Conservation (phyloP, 2,329 filamentous ascomycete genomes). For the Diaporthe citriasiana region DNA sequence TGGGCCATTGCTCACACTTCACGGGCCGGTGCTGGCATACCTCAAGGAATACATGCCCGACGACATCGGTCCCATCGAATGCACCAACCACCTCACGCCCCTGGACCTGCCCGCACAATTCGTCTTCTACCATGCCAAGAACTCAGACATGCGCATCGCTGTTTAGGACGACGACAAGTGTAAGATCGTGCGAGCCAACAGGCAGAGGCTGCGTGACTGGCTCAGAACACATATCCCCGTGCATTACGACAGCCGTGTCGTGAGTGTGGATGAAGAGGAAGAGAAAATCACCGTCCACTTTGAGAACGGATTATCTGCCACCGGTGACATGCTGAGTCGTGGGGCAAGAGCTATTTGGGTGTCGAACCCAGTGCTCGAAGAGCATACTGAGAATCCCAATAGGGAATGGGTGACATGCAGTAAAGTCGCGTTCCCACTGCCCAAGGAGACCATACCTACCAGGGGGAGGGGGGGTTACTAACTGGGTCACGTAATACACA, state of each 20-base stretch:
- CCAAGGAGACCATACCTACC: slow-evolving; percentile 34
- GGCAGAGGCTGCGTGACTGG: slow-evolving; percentile 48
- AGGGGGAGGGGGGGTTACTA: no score
- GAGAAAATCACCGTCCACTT: slow-evolving; percentile 58
- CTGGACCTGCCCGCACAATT: slow-evolving; percentile 47
- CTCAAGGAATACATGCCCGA: slow-evolving; percentile 44
- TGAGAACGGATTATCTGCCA: slow-evolving; percentile 57
- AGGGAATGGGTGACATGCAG: slow-evolving; percentile 31
- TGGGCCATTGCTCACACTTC: slow-evolving; percentile 52
- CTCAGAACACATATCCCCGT: slow-evolving; percentile 49
- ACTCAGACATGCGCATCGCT: slow-evolving; percentile 40
- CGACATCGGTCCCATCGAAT: slow-evolving; percentile 44
- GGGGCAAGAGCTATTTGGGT: slow-evolving; percentile 22
- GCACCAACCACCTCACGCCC: slow-evolving; percentile 47
- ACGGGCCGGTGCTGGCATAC: slow-evolving; percentile 45
- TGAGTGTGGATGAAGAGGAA: slow-evolving; percentile 51
- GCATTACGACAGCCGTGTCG: slow-evolving; percentile 57
- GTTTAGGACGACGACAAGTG: slow-evolving; percentile 48
- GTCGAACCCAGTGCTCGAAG: slow-evolving; percentile 29
- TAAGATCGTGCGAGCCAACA: slow-evolving; percentile 51
- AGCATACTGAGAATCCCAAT: slow-evolving; percentile 7
- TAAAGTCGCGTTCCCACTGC: slow-evolving; percentile 13
- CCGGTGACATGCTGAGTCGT: slow-evolving; percentile 51
- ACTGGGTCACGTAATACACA: no score
- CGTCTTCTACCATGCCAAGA: slow-evolving; percentile 40